A percentile compares a stretch with the other conserved stretches of the same genome.
phyloP scores from a whole-genome alignment of 2,329 filamentous ascomycete genomes.

The Tricladium varicosporioides region DNA sequence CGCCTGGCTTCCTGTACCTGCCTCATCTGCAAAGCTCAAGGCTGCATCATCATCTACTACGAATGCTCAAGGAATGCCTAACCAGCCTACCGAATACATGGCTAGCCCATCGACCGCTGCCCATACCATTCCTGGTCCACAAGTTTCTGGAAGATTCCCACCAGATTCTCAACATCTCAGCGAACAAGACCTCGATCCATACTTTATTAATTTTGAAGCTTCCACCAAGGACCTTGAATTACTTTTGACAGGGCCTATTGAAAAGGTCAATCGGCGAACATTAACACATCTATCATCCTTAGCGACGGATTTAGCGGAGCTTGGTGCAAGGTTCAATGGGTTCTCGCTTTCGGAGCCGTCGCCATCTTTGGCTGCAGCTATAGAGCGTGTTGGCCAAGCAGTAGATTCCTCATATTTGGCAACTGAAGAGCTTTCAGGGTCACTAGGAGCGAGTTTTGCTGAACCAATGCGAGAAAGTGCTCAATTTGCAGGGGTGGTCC shows the following conservation, averaged over 20 bases:
- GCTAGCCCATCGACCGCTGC: slow-evolving; percentile 51
- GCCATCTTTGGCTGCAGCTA: slow-evolving; percentile 82
- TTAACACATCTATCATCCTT: slow-evolving; percentile 81
- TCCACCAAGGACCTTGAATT: slow-evolving; percentile 90
- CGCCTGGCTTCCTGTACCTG: slow-evolving; percentile 81
- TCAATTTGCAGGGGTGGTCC: slow-evolving; percentile 93
- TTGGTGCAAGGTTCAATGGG: slow-evolving; percentile 94
- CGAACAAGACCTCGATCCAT: slow-evolving; percentile 91
- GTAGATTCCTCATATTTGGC: slow-evolving; percentile 95
- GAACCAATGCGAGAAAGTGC: slow-evolving; percentile 98
- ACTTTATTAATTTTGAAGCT: slow-evolving; percentile 90
- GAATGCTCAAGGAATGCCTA: slow-evolving; percentile 49
- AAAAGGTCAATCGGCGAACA: slow-evolving; percentile 91
- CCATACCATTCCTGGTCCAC: slow-evolving; percentile 55
- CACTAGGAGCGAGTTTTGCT: slow-evolving; percentile 89
- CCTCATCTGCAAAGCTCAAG: slow-evolving; percentile 82
- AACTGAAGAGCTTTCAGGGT: slow-evolving; percentile 84
- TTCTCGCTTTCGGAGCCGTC: slow-evolving; percentile 94
- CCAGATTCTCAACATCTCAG: slow-evolving; percentile 71
- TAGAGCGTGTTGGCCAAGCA: slow-evolving; percentile 91
- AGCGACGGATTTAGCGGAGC: slow-evolving; percentile 83
- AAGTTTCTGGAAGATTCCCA: slow-evolving; percentile 78
- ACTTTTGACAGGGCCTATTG: slow-evolving; percentile 87
- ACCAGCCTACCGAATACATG: slow-evolving; percentile 49
- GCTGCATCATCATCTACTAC: slow-evolving; percentile 38